phyloP scores from a whole-genome alignment of 2,329 filamentous ascomycete species.

The Penicillium verrucosum region DNA sequence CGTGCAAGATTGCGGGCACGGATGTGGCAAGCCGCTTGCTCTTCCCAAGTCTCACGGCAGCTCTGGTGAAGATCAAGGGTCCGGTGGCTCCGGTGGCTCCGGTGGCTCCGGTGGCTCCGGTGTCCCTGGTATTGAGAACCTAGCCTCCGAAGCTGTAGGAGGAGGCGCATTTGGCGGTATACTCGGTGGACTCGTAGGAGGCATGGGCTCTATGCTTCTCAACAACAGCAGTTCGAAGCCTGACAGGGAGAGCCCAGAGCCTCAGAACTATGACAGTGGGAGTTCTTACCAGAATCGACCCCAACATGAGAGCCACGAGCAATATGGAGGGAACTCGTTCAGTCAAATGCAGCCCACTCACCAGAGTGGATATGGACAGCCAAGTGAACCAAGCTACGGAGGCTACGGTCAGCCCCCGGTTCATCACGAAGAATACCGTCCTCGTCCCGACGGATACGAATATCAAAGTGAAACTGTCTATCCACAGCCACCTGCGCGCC shows the following conservation, averaged over 20 bases:
- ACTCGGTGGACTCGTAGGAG: slow-evolving; percentile 64
- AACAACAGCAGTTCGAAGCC: slow-evolving; percentile 44
- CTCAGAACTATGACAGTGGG: slow-evolving; percentile 6
- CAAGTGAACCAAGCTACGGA: slow-evolving; percentile 18
- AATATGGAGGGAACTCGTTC: slow-evolving; percentile 15
- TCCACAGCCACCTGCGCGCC: slow-evolving; percentile 9
- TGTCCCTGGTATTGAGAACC: slow-evolving; percentile 44
- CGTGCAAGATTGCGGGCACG: slow-evolving; percentile 78
- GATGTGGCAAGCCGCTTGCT: slow-evolving; percentile 74
- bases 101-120: slow-evolving; percentile 28
- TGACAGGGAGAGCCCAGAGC: slow-evolving; percentile 11
- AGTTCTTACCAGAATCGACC: slow-evolving; percentile 7
- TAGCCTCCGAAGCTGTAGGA: slow-evolving; percentile 59
- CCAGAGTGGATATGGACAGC: slow-evolving; percentile 14
- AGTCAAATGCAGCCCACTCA: slow-evolving; percentile 1
- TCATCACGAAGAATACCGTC: slow-evolving; percentile 11
- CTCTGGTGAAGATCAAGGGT: slow-evolving; percentile 18
- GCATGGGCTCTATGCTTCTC: slow-evolving; percentile 60
- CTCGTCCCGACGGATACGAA: slow-evolving; percentile 11
- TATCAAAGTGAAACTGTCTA: slow-evolving; percentile 21
- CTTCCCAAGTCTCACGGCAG: slow-evolving; percentile 59
- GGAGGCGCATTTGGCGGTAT: slow-evolving; percentile 67
- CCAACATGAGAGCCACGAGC: slow-evolving; percentile 10
- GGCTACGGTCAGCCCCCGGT: slow-evolving; percentile 14
- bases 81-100: slow-evolving; percentile 23